Percentiles rank a stretch among this genome's conserved stretches.
phyloP scores from a whole-genome alignment of 2,329 filamentous ascomycete species.

The Cryphonectria nitschkei region DNA sequence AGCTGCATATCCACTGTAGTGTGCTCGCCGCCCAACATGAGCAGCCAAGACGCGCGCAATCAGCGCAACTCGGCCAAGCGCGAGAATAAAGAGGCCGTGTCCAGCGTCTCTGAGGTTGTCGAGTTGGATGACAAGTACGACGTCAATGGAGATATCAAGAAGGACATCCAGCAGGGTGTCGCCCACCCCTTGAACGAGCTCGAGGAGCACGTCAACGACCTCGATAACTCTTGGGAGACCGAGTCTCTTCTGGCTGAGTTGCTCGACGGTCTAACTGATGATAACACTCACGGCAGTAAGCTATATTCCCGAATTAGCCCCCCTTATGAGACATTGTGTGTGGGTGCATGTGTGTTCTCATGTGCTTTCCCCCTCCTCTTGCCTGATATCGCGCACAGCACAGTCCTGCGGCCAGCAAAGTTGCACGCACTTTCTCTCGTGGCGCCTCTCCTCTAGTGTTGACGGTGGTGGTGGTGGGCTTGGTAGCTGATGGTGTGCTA shows the following conservation, averaged over 20 bases:
- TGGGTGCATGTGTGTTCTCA: background rate
- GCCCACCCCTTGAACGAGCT: conserved; percentile 43
- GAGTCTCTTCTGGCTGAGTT: conserved; percentile 67
- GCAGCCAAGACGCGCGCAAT: conserved; percentile 1
- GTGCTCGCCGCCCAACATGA: conserved; percentile 6
- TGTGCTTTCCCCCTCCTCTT: conserved; percentile 10
- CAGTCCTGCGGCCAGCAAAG: too few species aligned
- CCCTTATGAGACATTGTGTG: conserved; percentile 15
- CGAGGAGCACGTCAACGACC: conserved; percentile 56
- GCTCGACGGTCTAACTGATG: conserved; percentile 60
- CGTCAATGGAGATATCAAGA: conserved; percentile 21
- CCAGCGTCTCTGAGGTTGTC: conserved; percentile 25
- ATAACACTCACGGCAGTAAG: conserved; percentile 52
- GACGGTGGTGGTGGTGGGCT: background rate
- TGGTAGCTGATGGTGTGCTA: conserved; percentile 17
- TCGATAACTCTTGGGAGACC: conserved; percentile 62
- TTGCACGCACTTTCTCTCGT: background rate
- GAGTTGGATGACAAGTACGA: conserved; percentile 25
- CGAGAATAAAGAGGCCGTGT: conserved; percentile 14
- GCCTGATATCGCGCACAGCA: conserved; percentile 19
- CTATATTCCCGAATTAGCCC: background rate
- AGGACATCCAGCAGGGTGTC: conserved; percentile 30
- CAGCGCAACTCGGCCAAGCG: conserved; percentile 1
- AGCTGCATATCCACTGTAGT: background rate
- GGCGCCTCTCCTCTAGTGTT: too few species aligned